Base-by-base conservation (phyloP, 2,329 filamentous ascomycete species). In the Curvularia spicifera region DNA sequence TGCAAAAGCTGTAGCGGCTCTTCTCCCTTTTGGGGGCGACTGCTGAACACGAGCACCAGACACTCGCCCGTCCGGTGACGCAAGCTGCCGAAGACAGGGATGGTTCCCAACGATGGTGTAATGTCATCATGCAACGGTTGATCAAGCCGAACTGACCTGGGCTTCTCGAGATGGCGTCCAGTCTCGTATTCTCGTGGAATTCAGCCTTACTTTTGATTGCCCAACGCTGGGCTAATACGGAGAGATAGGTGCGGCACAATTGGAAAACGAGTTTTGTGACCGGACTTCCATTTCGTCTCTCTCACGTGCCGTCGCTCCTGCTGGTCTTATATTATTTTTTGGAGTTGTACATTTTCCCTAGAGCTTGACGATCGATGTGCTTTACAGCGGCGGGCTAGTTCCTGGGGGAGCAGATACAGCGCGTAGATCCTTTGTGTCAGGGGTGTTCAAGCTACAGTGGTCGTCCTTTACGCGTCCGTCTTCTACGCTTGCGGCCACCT, bases 401-500 rank as follows among this genome's bases (percentile, higher is more conserved):
- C 29, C 31, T 42, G 18, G 33, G 7, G 33, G 45, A 40, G 40
- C 18, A 55, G 28, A 51, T 42, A 47, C 49, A 50, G 33, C 40
- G 56, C 33, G 35, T 47, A 40, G 39, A 20, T 58, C 42, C 26
- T 31, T 33, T 18, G 18, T 35, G 37, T 22, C 15, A 7, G 33
- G 50, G 53, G 42, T 51, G 43, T 35, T 33, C 37, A n/a, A 43
- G n/a, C 43, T 59, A 28, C 26, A 18, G 18, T 33, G 42, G 15
- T 18, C n/a, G 47, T 54, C 22, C 37, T 49, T 28, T 50, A 28
- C 44, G n/a, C 35, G 35, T 37, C 35, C 35, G 35, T 37, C 15
- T 5, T 37, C 35, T 37, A 37, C 35, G 26, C 52, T 48, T 47
- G 47, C 43, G 35, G 47, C 52, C 29, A 56, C 52, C 46, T 56